These are phyloP conservation scores for Hydnomerulius pinastri DNA, from an alignment of 768 basidiomycete species.

Conservation along the genomic window DNA sequence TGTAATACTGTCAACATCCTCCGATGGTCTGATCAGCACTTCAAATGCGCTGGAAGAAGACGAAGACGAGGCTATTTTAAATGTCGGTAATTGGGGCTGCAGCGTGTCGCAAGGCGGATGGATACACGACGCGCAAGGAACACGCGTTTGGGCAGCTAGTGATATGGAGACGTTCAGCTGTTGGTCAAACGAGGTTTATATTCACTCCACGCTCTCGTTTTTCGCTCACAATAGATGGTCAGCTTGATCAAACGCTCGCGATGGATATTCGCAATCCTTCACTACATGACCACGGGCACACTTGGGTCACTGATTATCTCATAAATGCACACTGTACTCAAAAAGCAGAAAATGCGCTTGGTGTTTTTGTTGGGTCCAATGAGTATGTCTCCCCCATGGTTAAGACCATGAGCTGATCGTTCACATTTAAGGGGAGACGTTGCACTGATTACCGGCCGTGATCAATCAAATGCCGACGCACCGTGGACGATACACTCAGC, in stretches of 20 bases:
- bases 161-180: constrained; percentile 95
- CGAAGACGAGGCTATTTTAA: constrained; percentile 82
- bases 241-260: constrained; percentile 62
- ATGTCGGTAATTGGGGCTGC: constrained; percentile 86
- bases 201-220: not conserved
- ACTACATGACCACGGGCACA: constrained; percentile 52
- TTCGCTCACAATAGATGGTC: not conserved
- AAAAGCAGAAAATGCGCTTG: constrained; percentile 34
- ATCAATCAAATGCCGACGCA: constrained; percentile 37
- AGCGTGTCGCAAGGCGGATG: constrained; percentile 79
- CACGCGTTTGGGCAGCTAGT: constrained; percentile 77
- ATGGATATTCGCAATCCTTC: constrained; percentile 68
- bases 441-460: constrained; percentile 50
- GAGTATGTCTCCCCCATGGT: constrained; percentile 46
- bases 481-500: constrained; percentile 53
- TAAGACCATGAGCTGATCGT: too few relatives aligned
- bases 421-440: constrained; percentile 52
- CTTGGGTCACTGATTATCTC: constrained; percentile 82
- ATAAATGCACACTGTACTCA: constrained; percentile 48
- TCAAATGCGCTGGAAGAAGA: constrained; percentile 75
- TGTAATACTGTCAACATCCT: constrained; percentile 75
- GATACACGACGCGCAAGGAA: constrained; percentile 41
- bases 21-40: constrained; percentile 79
- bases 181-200: constrained; percentile 72
- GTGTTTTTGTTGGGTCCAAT: constrained; percentile 72